Conservation (phyloP, 148 eudicot genomes). For the Arctostaphylos glauca region DNA sequence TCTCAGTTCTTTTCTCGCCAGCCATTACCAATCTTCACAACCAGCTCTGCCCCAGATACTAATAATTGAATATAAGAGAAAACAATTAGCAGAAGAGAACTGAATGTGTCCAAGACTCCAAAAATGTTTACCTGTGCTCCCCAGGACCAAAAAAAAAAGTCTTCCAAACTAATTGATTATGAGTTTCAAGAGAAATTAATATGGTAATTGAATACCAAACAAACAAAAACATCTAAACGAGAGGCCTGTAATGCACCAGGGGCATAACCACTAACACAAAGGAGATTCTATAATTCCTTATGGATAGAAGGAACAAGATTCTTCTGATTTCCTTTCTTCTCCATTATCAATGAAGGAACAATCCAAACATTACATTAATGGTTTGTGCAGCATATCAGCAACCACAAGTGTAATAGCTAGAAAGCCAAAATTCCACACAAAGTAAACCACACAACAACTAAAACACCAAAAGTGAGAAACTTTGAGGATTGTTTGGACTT, state of each 20-base stretch:
- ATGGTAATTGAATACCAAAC: background rate
- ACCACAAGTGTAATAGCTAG: background rate
- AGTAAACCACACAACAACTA: background rate
- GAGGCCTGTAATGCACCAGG: background rate
- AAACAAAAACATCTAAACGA: background rate
- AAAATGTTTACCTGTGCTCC: background rate
- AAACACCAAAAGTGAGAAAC: constrained; percentile 16
- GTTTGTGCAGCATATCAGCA: background rate
- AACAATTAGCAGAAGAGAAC: background rate
- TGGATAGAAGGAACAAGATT: constrained; percentile 11
- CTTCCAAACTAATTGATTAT: background rate
- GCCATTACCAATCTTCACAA: constrained; percentile 31
- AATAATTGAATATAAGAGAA: background rate
- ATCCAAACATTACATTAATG: background rate
- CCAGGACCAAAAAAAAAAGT: background rate
- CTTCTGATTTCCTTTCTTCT: background rate
- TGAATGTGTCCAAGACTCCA: background rate
- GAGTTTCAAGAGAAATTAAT: background rate
- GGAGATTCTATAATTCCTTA: background rate
- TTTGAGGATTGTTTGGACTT: background rate
- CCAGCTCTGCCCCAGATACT: constrained; percentile 17
- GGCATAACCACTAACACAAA: background rate
- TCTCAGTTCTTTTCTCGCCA: constrained; percentile 36
- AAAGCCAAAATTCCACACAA: background rate
- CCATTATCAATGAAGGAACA: background rate